These are phyloP conservation scores for Rachicladosporium sp. DNA, from an alignment of 2,329 filamentous ascomycete species.

Conservation along the genomic window DNA sequence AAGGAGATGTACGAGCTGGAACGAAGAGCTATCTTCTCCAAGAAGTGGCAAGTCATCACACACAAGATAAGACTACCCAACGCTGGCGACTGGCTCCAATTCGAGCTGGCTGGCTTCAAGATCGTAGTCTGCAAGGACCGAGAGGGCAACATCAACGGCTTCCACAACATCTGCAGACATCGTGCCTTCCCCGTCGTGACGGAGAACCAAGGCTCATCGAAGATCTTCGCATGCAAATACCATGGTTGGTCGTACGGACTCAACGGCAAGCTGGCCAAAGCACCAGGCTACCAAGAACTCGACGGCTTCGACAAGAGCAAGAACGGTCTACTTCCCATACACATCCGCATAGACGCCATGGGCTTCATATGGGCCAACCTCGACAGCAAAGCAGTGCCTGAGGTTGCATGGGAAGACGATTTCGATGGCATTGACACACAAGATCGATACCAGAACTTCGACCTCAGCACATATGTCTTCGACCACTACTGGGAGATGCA, in stretches of 20 bases:
- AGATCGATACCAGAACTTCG: constrained; percentile 32
- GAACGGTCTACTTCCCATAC: constrained; percentile 45
- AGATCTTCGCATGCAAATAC: constrained; percentile 47
- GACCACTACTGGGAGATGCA: constrained; percentile 48
- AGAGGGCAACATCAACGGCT: constrained; percentile 42
- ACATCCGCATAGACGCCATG: constrained; percentile 40
- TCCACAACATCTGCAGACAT: constrained; percentile 53
- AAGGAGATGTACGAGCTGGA: constrained; percentile 46
- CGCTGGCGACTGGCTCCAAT: constrained; percentile 45
- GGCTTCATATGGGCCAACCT: constrained; percentile 50
- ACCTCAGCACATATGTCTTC: constrained; percentile 43
- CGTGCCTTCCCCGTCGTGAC: constrained; percentile 47
- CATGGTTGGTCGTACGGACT: constrained; percentile 52
- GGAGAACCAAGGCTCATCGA: constrained; percentile 37
- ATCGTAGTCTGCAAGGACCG: constrained; percentile 43
- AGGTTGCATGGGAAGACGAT: constrained; percentile 41
- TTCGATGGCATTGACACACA: constrained; percentile 37
- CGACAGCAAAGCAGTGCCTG: constrained; percentile 34
- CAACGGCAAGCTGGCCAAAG: constrained; percentile 46
- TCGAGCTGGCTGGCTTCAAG: constrained; percentile 42
- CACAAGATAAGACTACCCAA: constrained; percentile 40
- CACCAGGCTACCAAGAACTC: constrained; percentile 45
- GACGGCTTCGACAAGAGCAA: constrained; percentile 44
- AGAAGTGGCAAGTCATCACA: constrained; percentile 44
- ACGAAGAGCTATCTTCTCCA: constrained; percentile 44